phyloP scores from a whole-genome alignment of 306 rosid genomes.

The Acmispon strigosus region DNA sequence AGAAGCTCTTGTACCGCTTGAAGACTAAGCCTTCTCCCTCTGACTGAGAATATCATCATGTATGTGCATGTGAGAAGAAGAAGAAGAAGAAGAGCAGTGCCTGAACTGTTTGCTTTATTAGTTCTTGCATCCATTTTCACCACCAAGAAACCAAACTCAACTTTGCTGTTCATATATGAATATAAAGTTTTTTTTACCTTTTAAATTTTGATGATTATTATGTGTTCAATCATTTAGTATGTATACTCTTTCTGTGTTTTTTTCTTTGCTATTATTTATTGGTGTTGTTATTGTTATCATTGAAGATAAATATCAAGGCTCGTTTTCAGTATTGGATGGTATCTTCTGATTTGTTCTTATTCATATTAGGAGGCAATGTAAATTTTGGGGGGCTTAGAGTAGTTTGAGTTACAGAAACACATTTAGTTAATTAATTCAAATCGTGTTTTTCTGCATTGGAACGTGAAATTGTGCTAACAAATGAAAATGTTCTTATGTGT shows the following conservation, averaged over 20 bases:
- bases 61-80: neutral
- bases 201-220: slow-evolving; percentile 4
- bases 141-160: slow-evolving; percentile 7
- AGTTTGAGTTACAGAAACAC: too few species aligned
- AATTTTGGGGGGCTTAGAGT: slow-evolving; percentile 20
- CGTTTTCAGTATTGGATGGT: neutral
- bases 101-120: neutral
- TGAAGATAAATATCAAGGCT: slow-evolving; percentile 16
- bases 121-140: neutral
- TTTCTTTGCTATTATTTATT: slow-evolving; percentile 1
- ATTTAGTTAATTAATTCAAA: too few species aligned
- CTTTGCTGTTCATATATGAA: slow-evolving; percentile 24
- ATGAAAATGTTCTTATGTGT: too few species aligned
- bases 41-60: slow-evolving; percentile 13
- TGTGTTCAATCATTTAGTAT: slow-evolving; percentile 20
- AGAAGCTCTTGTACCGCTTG: slow-evolving; percentile 72
- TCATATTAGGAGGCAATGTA: too few species aligned
- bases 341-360: neutral
- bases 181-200: neutral
- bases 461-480: too few species aligned
- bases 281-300: slow-evolving; percentile 3
- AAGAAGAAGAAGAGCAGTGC: neutral
- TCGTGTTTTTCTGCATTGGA: too few species aligned
- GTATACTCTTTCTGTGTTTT: neutral
- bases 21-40: slow-evolving; percentile 46